Base-by-base conservation (phyloP, 768 basidiomycete species). In the Tricholoma furcatifolium region DNA sequence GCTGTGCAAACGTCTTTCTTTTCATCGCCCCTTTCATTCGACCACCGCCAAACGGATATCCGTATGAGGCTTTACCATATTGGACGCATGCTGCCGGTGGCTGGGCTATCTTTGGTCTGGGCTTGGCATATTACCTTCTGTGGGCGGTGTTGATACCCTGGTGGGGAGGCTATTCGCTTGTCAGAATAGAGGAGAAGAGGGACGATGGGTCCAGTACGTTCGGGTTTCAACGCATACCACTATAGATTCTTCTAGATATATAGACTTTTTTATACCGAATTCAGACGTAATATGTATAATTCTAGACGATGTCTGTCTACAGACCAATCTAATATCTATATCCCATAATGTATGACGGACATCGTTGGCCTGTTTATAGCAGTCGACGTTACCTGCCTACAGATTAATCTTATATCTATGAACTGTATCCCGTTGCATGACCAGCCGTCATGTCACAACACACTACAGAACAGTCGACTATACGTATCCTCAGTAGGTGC, bases 1-100 rank as follows among this genome's bases (percentile, higher is more conserved):
- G 82, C 50, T 38, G 74, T 4, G 75, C 77, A 4, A 83, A 83
- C 53, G 53, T 80, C 15, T 82, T 84, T 61, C 63, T 84, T 15
- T 66, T 71, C 17, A 46, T 78, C 24, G 73, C 74, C 4, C 82
- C 82, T 10, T 56, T 83, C 38, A 58, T 78, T 15, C 77, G 74
- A 24, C 82, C 82, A 0, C 68, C 74, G 0, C 60, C 63, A 0
- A 79, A 74, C 1, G 63, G 64, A 18, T 65, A 70, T 34, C 69
- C 72, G 5, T 84, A 81, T 54, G 62, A 74, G 34, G 50, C 64
- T 47, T 67, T 83, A 4, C 80, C 81, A 4, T 84, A 84, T 56
- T 82, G 79, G 70, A 65, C 63, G 9, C 67, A 68, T 50, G 66
- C 65, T 31, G 56, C 62, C 9, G 65, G 59, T 11, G 64, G 67